Evolutionary conservation across 2,329 filamentous ascomycete genomes (phyloP), one percentile per base, ranked within the genome.

Genomic region (Cordyceps tenuipes): DNA sequence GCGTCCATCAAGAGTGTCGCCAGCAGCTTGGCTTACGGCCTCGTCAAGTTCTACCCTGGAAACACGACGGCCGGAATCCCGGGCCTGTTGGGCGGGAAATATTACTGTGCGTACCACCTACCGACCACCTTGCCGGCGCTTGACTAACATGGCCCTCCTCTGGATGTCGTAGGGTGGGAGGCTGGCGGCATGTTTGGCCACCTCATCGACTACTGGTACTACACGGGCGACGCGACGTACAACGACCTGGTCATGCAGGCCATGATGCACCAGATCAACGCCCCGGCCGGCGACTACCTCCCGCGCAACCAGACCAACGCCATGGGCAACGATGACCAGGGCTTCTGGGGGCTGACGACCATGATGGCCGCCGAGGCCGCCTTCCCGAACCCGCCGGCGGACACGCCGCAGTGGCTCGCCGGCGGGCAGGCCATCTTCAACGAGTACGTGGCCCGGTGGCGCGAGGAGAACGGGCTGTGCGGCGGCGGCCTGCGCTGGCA

Each of bases 401-500:
- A 77, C 59, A 70, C 83, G 58, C 83, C 86, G 1, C 83, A 86
- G 61, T 93, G 89, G 89, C 79, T 94, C 21, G 85, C 86, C 8
- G 79, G 94, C 58, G 86, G 82, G 0, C 88, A 91, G 71, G 88
- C 87, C 12, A 87, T 90, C 2, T 95, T 93, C 72, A 91, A 93
- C 75, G 85, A 87, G 55, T 90, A 91, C 68, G 84, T 83, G 2
- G 73, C 73, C n/a, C 82, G 90, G 19, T 93, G 89, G 87, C 86
- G 94, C 65, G 75, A 73, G 2, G 67, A 73, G 0, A 63, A 70
- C 55, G 57, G 49, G 31, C 41, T 59, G 13, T 96, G 91, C 71
- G 77, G 75, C 52, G 91, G 91, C 55, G 91, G 91, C 9, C 73
- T 96, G 64, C 84, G 88, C 64, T 96, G 91, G 91, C 91, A 96